Conservation (phyloP, 2,329 filamentous ascomycete genomes). For the Intubia oerlemansii region DNA sequence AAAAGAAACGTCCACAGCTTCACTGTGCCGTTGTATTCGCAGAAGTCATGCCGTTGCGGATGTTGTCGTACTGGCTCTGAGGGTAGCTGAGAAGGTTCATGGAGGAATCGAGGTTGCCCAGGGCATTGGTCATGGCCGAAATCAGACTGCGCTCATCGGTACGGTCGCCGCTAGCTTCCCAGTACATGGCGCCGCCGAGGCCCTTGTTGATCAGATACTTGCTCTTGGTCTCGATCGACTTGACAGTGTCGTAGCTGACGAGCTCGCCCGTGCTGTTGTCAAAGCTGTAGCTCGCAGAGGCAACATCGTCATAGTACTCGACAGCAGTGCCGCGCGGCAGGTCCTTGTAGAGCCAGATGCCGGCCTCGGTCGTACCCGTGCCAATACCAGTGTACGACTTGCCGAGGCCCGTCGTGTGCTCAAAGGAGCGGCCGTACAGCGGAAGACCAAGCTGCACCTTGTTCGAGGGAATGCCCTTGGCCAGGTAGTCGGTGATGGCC, state of each 20-base stretch:
- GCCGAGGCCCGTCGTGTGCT: slow-evolving; percentile 44
- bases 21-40: neutral
- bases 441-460: slow-evolving; percentile 63
- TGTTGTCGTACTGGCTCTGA: slow-evolving; percentile 34
- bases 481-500: slow-evolving; percentile 42
- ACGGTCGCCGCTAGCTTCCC: slow-evolving; percentile 56
- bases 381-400: slow-evolving; percentile 41
- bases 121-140: slow-evolving; percentile 23
- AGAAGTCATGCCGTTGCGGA: slow-evolving; percentile 11
- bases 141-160: slow-evolving; percentile 34
- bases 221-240: slow-evolving; percentile 37
- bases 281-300: slow-evolving; percentile 52
- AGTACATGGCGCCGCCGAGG: slow-evolving; percentile 65
- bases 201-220: slow-evolving; percentile 35
- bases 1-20: neutral
- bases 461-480: slow-evolving; percentile 29
- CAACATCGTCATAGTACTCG: slow-evolving; percentile 32
- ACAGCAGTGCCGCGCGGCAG: slow-evolving; percentile 39
- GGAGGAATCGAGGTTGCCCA: slow-evolving; percentile 26
- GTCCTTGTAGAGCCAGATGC: slow-evolving; percentile 53
- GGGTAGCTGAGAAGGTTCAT: slow-evolving; percentile 34
- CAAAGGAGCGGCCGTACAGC: slow-evolving; percentile 60
- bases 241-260: slow-evolving; percentile 46
- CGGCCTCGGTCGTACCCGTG: slow-evolving; percentile 31
- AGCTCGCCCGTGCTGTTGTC: slow-evolving; percentile 35